Evolutionary conservation across 345 rosid genomes (phyloP).

Genomic region (Acer campestre): DNA sequence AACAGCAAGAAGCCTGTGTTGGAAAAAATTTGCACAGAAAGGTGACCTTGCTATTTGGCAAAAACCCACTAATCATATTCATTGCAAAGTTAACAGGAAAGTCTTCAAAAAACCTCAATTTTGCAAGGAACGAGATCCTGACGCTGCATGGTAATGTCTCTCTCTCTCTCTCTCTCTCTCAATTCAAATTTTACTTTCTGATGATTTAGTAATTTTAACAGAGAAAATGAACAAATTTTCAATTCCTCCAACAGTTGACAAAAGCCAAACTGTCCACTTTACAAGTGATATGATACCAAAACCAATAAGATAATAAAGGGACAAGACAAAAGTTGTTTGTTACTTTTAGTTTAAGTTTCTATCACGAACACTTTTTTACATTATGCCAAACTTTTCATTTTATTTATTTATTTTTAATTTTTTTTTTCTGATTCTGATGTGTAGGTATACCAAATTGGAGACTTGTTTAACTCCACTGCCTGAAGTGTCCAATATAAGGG

Average conservation of each 20-base stretch:
- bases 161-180: constrained; percentile 1
- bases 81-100: constrained; percentile 57
- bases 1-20: constrained; percentile 72
- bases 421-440: neutral
- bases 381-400: neutral
- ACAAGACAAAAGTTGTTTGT: neutral
- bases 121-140: constrained; percentile 69
- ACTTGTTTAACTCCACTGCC: constrained; percentile 85
- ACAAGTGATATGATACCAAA: constrained; percentile 34
- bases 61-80: constrained; percentile 82
- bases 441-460: constrained; percentile 88
- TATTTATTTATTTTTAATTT: neutral
- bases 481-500: constrained; percentile 54
- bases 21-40: constrained; percentile 74
- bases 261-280: constrained; percentile 10
- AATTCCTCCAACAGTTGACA: neutral
- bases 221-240: neutral
- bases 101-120: constrained; percentile 60
- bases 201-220: neutral
- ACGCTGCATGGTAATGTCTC: constrained; percentile 70
- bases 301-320: constrained; percentile 30
- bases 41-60: constrained; percentile 85
- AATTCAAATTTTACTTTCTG: too few relatives aligned
- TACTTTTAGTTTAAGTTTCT: constrained; percentile 2
- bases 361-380: neutral